Conservation (phyloP, 768 basidiomycete species). For the Solioccasus polychromus region DNA sequence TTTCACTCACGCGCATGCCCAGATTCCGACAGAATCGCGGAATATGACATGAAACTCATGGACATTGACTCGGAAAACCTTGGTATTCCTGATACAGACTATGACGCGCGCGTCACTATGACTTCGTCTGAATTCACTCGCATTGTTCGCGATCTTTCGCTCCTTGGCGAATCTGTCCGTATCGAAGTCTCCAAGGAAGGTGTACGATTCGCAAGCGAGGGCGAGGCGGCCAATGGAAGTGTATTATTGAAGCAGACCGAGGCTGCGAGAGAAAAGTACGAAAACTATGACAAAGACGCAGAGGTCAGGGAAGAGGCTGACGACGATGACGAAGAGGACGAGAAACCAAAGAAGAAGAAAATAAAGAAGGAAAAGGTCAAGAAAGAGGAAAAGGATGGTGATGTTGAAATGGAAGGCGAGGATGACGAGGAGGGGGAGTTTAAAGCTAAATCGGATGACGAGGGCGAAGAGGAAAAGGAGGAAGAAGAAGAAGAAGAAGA, state of each 20-base stretch:
- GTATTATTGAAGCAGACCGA: slow-evolving; percentile 80
- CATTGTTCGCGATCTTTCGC: slow-evolving; percentile 88
- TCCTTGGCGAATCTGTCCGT: slow-evolving; percentile 89
- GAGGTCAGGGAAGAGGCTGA: slow-evolving; percentile 41
- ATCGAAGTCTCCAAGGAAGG: slow-evolving; percentile 97
- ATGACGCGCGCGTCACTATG: slow-evolving; percentile 91
- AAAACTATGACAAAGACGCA: slow-evolving; percentile 41
- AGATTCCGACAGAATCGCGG: slow-evolving; percentile 92
- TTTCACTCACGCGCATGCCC: not conserved
- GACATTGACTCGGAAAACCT: slow-evolving; percentile 96
- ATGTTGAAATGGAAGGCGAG: slow-evolving; percentile 50
- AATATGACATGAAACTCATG: slow-evolving; percentile 99
- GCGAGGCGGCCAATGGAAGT: slow-evolving; percentile 90
- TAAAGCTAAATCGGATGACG: slow-evolving; percentile 43
- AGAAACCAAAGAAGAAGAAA: slow-evolving; percentile 26
- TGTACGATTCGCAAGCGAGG: slow-evolving; percentile 87
- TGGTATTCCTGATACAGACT: slow-evolving; percentile 95
- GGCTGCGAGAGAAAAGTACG: slow-evolving; percentile 40
- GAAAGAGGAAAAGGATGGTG: slow-evolving; percentile 39
- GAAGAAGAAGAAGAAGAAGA: slow-evolving; percentile 53
- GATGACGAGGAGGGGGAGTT: slow-evolving; percentile 43
- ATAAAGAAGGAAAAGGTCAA: slow-evolving; percentile 39
- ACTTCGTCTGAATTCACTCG: slow-evolving; percentile 83
- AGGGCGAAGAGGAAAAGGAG: slow-evolving; percentile 46
- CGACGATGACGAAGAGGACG: slow-evolving; percentile 37